A percentile compares a stretch with the other conserved stretches of the same genome.
Evolutionary conservation across 163 green algal genomes (phyloP).

Genomic region (Chloromonas sp.): DNA sequence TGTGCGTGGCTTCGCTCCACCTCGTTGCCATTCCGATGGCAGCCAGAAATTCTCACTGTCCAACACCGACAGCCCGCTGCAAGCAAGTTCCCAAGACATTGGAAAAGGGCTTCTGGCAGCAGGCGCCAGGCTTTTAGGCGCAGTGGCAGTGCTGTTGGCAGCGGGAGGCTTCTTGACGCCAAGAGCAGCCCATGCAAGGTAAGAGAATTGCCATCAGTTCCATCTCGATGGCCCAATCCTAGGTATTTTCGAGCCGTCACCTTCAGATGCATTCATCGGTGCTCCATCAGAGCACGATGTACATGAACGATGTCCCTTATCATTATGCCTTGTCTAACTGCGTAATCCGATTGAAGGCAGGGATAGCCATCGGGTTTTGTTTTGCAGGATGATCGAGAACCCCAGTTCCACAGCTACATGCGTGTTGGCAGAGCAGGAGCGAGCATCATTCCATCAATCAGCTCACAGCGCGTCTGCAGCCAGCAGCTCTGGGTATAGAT

Average conservation of each 20-base stretch:
- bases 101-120: background rate
- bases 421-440: background rate
- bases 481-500: background rate
- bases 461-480: background rate
- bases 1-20: no score
- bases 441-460: background rate
- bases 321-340: no score
- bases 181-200: background rate
- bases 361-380: no score
- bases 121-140: background rate
- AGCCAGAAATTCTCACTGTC: no score
- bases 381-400: no score
- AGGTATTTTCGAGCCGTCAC: background rate
- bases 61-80: no score
- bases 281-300: no score
- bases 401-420: no score
- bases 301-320: no score
- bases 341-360: no score
- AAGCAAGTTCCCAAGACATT: no score
- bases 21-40: no score
- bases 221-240: background rate
- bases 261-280: background rate
- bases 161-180: background rate
- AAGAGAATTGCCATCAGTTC: background rate
- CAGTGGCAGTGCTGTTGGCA: background rate